Evolutionary conservation across 163 green algal genomes (phyloP), one percentile per base, ranked within the genome.

Genomic region (Trebouxia gelatinosa): DNA sequence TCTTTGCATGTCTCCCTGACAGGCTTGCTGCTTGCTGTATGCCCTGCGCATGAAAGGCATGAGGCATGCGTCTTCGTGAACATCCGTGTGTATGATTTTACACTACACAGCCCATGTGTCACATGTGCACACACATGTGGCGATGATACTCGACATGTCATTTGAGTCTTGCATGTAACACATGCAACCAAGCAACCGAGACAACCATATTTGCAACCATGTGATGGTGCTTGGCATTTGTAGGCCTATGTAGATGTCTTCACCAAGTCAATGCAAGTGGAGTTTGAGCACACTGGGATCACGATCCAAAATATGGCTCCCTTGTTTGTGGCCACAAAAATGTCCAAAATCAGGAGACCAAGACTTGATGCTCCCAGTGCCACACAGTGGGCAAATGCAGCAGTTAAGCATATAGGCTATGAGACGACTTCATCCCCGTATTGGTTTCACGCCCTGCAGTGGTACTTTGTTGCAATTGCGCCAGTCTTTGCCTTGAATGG

Each of bases 261-360:
- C 40, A 87, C 72, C 34, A 79, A 77, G 43, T 87, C 84, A 6
- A 82, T 97, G 66, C 62, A 81, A 40, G 81, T 86, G 29, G 93
- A 97, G 82, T 90, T 89, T 51, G 17, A 6, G 2, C 32, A 37
- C 6, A 81, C 87, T 57, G 87, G 87, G 23, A 89, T 97, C 51
- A 78, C 83, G n/a, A 82, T 96, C n/a, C 90, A 97, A 77, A 87
- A 91, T 74, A 88, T 92, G 80, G 90, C 89, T 34, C 93, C 93
- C 37, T 71, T 92, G 31, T 95, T 89, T 84, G 93, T 97, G 28
- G 89, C 90, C 32, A 96, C 93, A 48, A 97, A 97, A 80, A 90
- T 97, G 86, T 87, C 89, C 59, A 97, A 97, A 84, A 96, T 97
- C 77, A 70, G 90, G 39, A 77, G 72, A 54, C 46, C 83, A n/a